These are phyloP conservation scores for Triangularia setosa DNA, from an alignment of 2,329 filamentous ascomycete genomes.

Conservation along the genomic window DNA sequence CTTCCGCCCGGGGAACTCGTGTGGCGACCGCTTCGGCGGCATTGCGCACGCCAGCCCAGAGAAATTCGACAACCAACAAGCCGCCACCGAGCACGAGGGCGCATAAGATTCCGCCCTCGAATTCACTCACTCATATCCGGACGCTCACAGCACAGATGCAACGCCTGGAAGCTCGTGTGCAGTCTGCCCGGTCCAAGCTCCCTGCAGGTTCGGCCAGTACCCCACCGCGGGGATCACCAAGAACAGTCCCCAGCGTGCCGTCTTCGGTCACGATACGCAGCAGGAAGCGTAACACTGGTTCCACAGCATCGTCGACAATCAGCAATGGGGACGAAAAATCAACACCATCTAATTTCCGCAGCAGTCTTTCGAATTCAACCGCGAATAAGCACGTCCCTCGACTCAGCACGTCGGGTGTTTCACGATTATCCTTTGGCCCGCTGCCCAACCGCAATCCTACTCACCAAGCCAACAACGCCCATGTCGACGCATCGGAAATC, in stretches of 20 bases:
- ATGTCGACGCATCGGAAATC: conserved; percentile 37
- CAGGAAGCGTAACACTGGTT: conserved; percentile 63
- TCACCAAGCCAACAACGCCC: conserved; percentile 14
- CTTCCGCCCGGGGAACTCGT: conserved; percentile 34
- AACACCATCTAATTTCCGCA: conserved; percentile 41
- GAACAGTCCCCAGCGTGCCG: conserved; percentile 46
- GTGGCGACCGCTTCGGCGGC: conserved; percentile 43
- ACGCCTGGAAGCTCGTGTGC: conserved; percentile 87
- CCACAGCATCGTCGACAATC: conserved; percentile 43
- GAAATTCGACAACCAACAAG: conserved; percentile 44
- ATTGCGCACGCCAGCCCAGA: conserved; percentile 36
- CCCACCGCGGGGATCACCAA: conserved; percentile 77
- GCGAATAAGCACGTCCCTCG: conserved; percentile 50
- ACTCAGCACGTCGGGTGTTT: conserved; percentile 59
- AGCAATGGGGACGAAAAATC: conserved; percentile 45
- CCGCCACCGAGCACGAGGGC: conserved; percentile 25
- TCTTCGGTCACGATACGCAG: conserved; percentile 62
- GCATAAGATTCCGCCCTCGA: conserved; percentile 40
- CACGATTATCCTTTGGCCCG: conserved; percentile 60
- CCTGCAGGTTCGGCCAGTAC: conserved; percentile 77
- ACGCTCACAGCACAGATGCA: conserved; percentile 96
- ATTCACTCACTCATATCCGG: conserved; percentile 87
- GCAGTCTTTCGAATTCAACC: conserved; percentile 36
- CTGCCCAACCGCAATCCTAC: conserved; percentile 54
- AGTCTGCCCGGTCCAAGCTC: conserved; percentile 85